phyloP scores from a whole-genome alignment of 129 eudicot genomes.

The Rutidosis leptorrhynchoides region DNA sequence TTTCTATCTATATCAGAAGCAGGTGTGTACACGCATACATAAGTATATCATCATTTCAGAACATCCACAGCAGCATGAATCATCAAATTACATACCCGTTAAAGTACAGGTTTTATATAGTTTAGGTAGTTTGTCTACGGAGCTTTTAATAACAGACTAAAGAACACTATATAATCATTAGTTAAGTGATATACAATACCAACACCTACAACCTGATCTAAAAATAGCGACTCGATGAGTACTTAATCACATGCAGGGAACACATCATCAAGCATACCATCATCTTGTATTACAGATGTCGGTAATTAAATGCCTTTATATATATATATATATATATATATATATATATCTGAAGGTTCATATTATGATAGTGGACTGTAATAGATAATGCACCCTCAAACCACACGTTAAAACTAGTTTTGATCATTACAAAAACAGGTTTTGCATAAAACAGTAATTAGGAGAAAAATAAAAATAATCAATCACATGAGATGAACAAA shows the following conservation, averaged over 20 bases:
- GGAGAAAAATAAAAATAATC: not conserved
- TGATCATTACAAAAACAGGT: not conserved
- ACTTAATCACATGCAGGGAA: slow-evolving; percentile 2
- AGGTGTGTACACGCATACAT: not conserved
- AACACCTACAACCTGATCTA: not conserved
- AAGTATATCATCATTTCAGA: not conserved
- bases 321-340: no score
- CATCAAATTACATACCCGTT: not conserved
- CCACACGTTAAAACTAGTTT: not conserved
- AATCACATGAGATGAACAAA: slow-evolving; percentile 9
- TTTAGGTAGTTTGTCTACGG: not conserved
- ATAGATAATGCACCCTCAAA: not conserved
- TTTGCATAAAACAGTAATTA: slow-evolving; percentile 1
- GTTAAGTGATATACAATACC: no score
- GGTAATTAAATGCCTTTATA: slow-evolving; percentile 20
- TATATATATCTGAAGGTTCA: not conserved
- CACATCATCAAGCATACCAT: not conserved
- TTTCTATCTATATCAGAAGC: not conserved
- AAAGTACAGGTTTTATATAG: not conserved
- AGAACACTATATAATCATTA: no score
- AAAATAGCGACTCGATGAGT: not conserved
- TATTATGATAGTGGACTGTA: slow-evolving; percentile 5
- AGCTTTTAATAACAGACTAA: no score
- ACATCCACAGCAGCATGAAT: not conserved
- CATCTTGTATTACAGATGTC: slow-evolving; percentile 6